Percentiles rank a stretch among this genome's conserved stretches.
These are phyloP conservation scores for Lactifluus piperatus DNA, from an alignment of 768 basidiomycete species.

Conservation along the genomic window DNA sequence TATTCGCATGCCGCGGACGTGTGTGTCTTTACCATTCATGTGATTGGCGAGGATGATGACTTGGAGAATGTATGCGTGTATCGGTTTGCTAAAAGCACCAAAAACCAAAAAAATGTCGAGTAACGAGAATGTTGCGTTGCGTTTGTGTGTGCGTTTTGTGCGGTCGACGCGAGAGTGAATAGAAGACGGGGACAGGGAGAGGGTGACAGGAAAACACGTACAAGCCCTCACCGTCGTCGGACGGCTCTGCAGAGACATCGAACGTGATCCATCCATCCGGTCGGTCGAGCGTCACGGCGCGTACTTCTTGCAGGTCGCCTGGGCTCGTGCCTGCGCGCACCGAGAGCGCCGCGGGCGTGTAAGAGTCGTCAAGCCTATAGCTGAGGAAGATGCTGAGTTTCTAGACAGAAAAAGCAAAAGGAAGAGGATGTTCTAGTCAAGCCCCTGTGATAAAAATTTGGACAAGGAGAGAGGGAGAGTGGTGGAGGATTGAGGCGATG, in stretches of 20 bases:
- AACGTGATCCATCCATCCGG: constrained; percentile 94
- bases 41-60: constrained; percentile 88
- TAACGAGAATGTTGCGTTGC: too few species aligned
- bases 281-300: constrained; percentile 75
- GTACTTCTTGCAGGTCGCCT: constrained; percentile 88
- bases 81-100: constrained; percentile 64
- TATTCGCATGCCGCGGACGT: constrained; percentile 85
- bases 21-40: constrained; percentile 98
- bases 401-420: constrained; percentile 39
- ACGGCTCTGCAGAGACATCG: constrained; percentile 71
- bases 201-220: constrained; percentile 34
- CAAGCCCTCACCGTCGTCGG: constrained; percentile 74
- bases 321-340: constrained; percentile 89
- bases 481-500: too few species aligned
- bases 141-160: too few species aligned
- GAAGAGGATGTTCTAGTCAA: too few species aligned
- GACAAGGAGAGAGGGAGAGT: background rate
- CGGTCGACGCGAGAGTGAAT: background rate
- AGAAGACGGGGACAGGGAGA: background rate
- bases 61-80: constrained; percentile 85
- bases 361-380: constrained; percentile 85
- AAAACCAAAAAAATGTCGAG: background rate
- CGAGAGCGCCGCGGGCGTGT: constrained; percentile 86
- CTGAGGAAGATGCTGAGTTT: constrained; percentile 83
- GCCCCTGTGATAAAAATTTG: background rate